Evolutionary conservation across 139 green algal species (phyloP).

Genomic region (Picochlorum costavermella): DNA sequence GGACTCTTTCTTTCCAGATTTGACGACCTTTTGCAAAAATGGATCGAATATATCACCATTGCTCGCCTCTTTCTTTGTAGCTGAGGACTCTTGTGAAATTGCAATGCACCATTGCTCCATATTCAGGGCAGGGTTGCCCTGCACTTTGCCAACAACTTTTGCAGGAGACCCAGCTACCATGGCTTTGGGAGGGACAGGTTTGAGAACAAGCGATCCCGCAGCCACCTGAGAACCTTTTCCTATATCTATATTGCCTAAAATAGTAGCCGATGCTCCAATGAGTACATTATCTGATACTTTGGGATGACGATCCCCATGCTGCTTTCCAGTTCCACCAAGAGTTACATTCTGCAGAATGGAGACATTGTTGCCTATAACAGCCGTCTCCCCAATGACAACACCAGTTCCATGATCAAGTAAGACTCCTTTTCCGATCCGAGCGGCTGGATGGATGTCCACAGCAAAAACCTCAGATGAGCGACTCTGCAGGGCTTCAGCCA

Average conservation of each 20-base stretch:
- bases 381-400: conserved; percentile 90
- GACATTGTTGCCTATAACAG: conserved; percentile 85
- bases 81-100: not conserved
- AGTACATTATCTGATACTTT: conserved; percentile 88
- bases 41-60: too few relatives aligned
- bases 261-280: conserved; percentile 79
- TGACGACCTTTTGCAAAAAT: too few relatives aligned
- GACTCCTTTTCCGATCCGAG: conserved; percentile 85
- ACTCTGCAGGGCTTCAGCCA: conserved; percentile 73
- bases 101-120: conserved; percentile 28
- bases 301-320: conserved; percentile 86
- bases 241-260: conserved; percentile 92
- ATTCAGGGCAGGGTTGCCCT: conserved; percentile 29
- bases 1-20: too few relatives aligned
- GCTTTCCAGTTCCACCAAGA: conserved; percentile 93
- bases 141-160: conserved; percentile 65
- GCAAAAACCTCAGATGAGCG: conserved; percentile 66
- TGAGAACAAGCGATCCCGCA: conserved; percentile 81
- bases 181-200: conserved; percentile 63
- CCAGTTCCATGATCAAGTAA: conserved; percentile 87
- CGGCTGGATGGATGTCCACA: conserved; percentile 93
- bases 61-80: too few relatives aligned
- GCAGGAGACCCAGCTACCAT: conserved; percentile 85
- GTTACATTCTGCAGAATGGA: conserved; percentile 95
- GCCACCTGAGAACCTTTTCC: conserved; percentile 79